phyloP scores from a whole-genome alignment of 352 stramenopile genomes.

The Phytophthora brassicae region DNA sequence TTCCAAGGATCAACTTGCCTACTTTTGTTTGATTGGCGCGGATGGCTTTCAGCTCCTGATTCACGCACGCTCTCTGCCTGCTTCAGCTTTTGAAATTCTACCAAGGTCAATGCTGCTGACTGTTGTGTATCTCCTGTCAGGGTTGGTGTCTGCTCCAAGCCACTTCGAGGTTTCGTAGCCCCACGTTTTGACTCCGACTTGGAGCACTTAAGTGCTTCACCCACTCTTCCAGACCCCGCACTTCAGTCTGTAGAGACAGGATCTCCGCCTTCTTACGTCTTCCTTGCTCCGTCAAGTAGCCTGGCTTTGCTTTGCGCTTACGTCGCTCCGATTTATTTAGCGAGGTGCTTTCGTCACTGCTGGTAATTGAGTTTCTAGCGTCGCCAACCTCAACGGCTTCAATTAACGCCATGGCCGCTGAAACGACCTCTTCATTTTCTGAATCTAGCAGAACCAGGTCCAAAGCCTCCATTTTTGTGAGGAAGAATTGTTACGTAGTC shows the following conservation, averaged over 20 bases:
- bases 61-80: neutral
- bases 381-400: too few relatives aligned
- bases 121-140: neutral
- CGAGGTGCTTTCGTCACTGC: too few relatives aligned
- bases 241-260: constrained; percentile 2
- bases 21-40: constrained; percentile 3
- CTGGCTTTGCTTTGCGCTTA: constrained; percentile 3
- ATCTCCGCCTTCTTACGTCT: constrained; percentile 14
- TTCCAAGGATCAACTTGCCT: neutral
- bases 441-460: too few relatives aligned
- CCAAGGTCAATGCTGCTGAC: neutral
- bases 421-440: too few relatives aligned
- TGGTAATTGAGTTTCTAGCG: too few relatives aligned
- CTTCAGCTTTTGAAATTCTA: constrained; percentile 3
- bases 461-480: too few relatives aligned
- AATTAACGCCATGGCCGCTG: too few relatives aligned
- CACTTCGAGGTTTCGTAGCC: too few relatives aligned
- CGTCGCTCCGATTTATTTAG: neutral
- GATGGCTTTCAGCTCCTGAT: constrained; percentile 4
- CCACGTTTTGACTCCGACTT: neutral
- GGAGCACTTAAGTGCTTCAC: neutral
- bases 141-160: neutral
- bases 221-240: constrained; percentile 7
- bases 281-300: constrained; percentile 14
- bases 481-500: too few relatives aligned